These are phyloP conservation scores for Aspergillus sp. DNA, from an alignment of 2,329 filamentous ascomycete species.

Conservation along the genomic window DNA sequence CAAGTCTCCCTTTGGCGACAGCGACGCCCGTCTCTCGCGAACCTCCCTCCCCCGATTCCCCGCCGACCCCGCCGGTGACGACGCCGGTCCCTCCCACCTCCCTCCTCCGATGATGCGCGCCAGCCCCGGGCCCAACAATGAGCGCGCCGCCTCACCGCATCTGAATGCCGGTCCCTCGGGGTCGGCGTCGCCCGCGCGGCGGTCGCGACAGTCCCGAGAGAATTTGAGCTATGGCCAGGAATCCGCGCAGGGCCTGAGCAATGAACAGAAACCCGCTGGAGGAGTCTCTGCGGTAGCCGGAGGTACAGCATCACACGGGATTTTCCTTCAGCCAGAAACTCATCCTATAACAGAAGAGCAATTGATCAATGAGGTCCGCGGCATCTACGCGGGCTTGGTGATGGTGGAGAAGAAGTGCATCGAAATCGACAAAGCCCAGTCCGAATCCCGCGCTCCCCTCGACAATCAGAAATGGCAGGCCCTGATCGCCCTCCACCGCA, in stretches of 20 bases:
- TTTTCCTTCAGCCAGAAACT: slow-evolving; percentile 61
- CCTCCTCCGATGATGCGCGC: slow-evolving; percentile 8
- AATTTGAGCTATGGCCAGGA: slow-evolving; percentile 16
- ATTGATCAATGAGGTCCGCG: slow-evolving; percentile 68
- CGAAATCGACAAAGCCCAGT: slow-evolving; percentile 69
- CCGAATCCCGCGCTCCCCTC: slow-evolving; percentile 52
- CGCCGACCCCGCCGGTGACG: slow-evolving; percentile 4
- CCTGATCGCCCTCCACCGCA: slow-evolving; percentile 77
- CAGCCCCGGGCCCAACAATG: slow-evolving; percentile 13
- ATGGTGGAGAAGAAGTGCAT: slow-evolving; percentile 89
- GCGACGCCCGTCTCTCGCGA: slow-evolving; percentile 11
- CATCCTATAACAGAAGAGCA: slow-evolving; percentile 74
- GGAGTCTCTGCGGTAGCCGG: slow-evolving; percentile 17
- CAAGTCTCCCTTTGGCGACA: slow-evolving; percentile 9
- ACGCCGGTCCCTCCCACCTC: slow-evolving; percentile 5
- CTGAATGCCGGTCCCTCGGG: background rate
- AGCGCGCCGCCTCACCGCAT: background rate
- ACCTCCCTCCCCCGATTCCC: slow-evolving; percentile 11
- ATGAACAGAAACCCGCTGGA: slow-evolving; percentile 17
- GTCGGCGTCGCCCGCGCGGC: slow-evolving; percentile 7
- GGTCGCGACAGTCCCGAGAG: slow-evolving; percentile 10
- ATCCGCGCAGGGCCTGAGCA: slow-evolving; percentile 14
- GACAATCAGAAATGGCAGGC: slow-evolving; percentile 78
- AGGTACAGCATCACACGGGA: slow-evolving; percentile 29
- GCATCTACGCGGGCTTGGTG: slow-evolving; percentile 70